These are phyloP conservation scores for Myxozyma udenii DNA, from an alignment of 805 yeast genomes.

Conservation along the genomic window DNA sequence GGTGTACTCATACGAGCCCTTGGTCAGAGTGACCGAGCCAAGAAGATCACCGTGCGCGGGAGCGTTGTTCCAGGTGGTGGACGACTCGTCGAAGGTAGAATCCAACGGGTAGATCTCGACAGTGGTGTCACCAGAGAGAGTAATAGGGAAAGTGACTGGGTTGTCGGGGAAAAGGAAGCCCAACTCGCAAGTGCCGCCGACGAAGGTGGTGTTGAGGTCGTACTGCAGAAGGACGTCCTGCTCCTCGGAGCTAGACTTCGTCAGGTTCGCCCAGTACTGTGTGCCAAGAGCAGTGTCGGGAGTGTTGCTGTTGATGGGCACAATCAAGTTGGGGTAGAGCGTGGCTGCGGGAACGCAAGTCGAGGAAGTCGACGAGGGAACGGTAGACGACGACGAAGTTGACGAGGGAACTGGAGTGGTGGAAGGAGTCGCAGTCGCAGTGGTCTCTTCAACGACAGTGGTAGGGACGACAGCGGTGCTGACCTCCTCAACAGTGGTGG, in stretches of 20 bases:
- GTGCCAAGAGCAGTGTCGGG: conserved; percentile 29
- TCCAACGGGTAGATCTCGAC: conserved; percentile 21
- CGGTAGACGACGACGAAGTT: conserved; percentile 9
- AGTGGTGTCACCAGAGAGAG: conserved; percentile 26
- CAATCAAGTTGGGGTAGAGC: conserved; percentile 28
- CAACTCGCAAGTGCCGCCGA: conserved; percentile 27
- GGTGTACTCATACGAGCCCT: conserved; percentile 19
- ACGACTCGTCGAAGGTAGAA: conserved; percentile 9
- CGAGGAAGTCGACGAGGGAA: conserved; percentile 17
- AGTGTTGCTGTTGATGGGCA: conserved; percentile 25
- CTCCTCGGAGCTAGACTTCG: conserved; percentile 22
- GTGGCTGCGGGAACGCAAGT: conserved; percentile 22
- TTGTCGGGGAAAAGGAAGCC: conserved; percentile 28
- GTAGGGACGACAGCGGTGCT: conserved; percentile 19
- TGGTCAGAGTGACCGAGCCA: conserved; percentile 23
- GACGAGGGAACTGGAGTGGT: conserved; percentile 12
- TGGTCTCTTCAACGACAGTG: conserved; percentile 13
- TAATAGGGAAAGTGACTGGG: conserved; percentile 26
- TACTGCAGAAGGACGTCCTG: conserved; percentile 28
- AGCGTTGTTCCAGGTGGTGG: conserved; percentile 26
- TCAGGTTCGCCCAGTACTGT: conserved; percentile 28
- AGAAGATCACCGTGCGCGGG: conserved; percentile 24
- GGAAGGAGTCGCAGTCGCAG: conserved; percentile 6
- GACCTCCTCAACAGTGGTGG: conserved; percentile 20
- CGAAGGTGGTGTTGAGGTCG: conserved; percentile 18